phyloP scores from a whole-genome alignment of 257 asterid genomes.

The Solanum chiquidenum region DNA sequence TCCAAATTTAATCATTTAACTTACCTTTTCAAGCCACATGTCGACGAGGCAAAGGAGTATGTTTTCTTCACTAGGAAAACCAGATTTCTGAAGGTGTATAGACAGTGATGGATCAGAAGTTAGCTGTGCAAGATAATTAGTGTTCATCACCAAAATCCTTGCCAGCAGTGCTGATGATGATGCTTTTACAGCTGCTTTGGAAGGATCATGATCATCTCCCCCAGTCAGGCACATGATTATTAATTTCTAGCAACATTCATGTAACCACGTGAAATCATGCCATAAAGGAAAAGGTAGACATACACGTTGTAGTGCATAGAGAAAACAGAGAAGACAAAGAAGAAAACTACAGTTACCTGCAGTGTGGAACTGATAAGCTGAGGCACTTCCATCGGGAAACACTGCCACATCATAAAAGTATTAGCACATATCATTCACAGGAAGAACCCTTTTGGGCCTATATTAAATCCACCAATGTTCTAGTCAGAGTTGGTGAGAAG shows the following conservation, averaged over 20 bases:
- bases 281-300: not conserved
- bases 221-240: constrained; percentile 71
- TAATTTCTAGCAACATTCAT: constrained; percentile 48
- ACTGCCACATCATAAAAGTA: constrained; percentile 43
- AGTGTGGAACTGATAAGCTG: constrained; percentile 64
- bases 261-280: not conserved
- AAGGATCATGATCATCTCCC: constrained; percentile 85
- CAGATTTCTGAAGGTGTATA: constrained; percentile 60
- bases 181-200: constrained; percentile 72
- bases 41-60: constrained; percentile 90
- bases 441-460: not conserved
- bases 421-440: not conserved
- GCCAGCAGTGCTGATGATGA: constrained; percentile 84
- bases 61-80: constrained; percentile 69
- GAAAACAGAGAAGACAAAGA: not conserved
- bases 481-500: not conserved
- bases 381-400: constrained; percentile 84
- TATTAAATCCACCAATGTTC: not conserved
- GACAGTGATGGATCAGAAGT: constrained; percentile 64
- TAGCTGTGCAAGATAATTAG: constrained; percentile 79
- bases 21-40: constrained; percentile 94
- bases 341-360: constrained; percentile 39
- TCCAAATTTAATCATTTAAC: constrained; percentile 1
- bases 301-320: not conserved
- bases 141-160: constrained; percentile 82